Evolutionary conservation across 1,139 yeast species (phyloP).

Genomic region (Protomyces inouyei): DNA sequence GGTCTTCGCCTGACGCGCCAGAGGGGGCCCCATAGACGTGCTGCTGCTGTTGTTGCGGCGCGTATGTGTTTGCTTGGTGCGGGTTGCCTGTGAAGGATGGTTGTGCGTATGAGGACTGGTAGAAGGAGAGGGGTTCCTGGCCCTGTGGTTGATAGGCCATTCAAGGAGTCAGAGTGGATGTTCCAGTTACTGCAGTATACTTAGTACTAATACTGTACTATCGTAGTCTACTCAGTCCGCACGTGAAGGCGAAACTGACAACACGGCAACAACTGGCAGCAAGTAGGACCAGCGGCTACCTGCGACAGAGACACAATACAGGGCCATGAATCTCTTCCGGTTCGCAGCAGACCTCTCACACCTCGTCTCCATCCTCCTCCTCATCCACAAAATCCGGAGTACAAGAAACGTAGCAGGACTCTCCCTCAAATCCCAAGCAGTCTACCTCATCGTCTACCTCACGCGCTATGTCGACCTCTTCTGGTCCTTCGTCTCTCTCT

Average conservation of each 20-base stretch:
- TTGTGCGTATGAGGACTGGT: slow-evolving; percentile 11
- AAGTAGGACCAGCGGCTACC: no score
- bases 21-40: background rate
- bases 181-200: no score
- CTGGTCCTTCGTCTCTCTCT: slow-evolving; percentile 52
- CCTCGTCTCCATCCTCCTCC: slow-evolving; percentile 68
- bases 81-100: background rate
- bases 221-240: no score
- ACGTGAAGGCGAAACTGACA: background rate
- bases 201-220: no score
- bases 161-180: background rate
- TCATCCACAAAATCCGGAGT: slow-evolving; percentile 63
- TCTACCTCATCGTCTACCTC: slow-evolving; percentile 71
- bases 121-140: slow-evolving; percentile 17
- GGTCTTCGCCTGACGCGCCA: background rate
- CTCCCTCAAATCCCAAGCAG: slow-evolving; percentile 78
- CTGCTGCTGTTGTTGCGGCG: background rate
- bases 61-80: slow-evolving; percentile 1
- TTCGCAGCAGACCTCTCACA: slow-evolving; percentile 71
- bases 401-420: slow-evolving; percentile 74
- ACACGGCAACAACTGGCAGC: background rate
- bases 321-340: slow-evolving; percentile 35
- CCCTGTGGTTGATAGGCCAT: background rate
- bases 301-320: background rate
- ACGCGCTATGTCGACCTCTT: slow-evolving; percentile 62